These are phyloP conservation scores for Avena atlantica DNA, from an alignment of 176 grass and related monocot species.

Conservation along the genomic window DNA sequence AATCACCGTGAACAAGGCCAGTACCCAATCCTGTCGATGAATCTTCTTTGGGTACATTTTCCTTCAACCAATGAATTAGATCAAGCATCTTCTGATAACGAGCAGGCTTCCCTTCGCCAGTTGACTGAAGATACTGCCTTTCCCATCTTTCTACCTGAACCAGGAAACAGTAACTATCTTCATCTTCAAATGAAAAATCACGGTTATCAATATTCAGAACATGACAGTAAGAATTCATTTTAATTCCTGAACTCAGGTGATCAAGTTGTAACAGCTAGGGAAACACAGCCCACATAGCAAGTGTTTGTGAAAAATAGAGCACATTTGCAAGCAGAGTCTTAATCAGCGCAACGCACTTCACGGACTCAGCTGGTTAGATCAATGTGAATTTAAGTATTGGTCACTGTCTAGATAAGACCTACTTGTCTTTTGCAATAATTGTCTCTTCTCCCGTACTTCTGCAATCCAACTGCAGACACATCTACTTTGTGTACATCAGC, in stretches of 20 bases:
- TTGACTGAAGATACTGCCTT: conserved; percentile 82
- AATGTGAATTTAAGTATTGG: background rate
- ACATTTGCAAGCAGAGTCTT: background rate
- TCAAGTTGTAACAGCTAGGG: conserved; percentile 12
- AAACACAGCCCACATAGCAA: background rate
- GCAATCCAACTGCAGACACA: conserved; percentile 68
- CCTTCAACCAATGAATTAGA: conserved; percentile 74
- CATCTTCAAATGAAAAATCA: conserved; percentile 33
- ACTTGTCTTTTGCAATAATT: conserved; percentile 99
- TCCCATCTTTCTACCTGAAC: conserved; percentile 87
- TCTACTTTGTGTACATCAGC: conserved; percentile 82
- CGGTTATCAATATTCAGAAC: background rate
- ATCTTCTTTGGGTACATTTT: conserved; percentile 79
- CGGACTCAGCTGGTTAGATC: background rate
- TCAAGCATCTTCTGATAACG: conserved; percentile 86
- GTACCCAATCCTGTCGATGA: conserved; percentile 55
- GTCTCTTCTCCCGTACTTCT: conserved; percentile 86
- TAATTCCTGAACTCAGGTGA: background rate
- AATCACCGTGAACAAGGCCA: conserved; percentile 95
- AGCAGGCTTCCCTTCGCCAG: conserved; percentile 76
- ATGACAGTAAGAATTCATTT: background rate
- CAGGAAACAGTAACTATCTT: conserved; percentile 28
- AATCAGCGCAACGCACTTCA: background rate
- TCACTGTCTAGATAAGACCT: background rate
- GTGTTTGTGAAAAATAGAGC: background rate